These are phyloP conservation scores for Elsinoe batatas DNA, from an alignment of 2,329 filamentous ascomycete species.

Conservation along the genomic window DNA sequence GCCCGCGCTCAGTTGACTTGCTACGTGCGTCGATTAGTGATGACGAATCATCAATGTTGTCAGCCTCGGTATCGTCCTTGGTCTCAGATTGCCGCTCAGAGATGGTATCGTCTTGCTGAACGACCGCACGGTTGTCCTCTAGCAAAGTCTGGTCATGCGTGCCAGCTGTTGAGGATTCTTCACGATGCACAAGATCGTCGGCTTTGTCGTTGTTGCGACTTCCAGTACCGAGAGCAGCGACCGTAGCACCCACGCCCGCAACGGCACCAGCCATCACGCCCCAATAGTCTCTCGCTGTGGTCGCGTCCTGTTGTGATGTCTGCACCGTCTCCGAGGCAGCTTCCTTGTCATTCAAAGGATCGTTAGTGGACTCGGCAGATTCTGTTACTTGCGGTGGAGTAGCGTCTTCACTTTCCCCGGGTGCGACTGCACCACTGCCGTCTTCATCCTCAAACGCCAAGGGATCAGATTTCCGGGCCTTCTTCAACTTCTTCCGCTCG, in stretches of 20 bases:
- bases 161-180: too few species aligned
- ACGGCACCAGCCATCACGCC: slow-evolving; percentile 4
- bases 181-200: too few species aligned
- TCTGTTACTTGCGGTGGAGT: too few species aligned
- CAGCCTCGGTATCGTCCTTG: not conserved
- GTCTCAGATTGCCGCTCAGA: too few species aligned
- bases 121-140: too few species aligned
- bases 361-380: too few species aligned
- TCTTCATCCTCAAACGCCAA: not conserved
- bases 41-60: not conserved
- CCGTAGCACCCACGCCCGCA: slow-evolving; percentile 7
- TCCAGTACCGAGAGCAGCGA: not conserved
- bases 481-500: slow-evolving; percentile 13
- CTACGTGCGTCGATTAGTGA: not conserved
- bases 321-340: too few species aligned
- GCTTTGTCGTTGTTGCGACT: not conserved
- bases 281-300: slow-evolving; percentile 1
- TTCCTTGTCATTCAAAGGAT: too few species aligned
- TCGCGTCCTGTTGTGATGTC: not conserved
- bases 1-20: not conserved
- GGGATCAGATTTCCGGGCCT: not conserved
- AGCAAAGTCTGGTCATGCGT: too few species aligned
- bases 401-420: too few species aligned
- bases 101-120: too few species aligned
- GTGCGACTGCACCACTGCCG: not conserved